Base-by-base conservation (phyloP, 371 early-diverging fungal genomes). In the Lichtheimia hyalospora region DNA sequence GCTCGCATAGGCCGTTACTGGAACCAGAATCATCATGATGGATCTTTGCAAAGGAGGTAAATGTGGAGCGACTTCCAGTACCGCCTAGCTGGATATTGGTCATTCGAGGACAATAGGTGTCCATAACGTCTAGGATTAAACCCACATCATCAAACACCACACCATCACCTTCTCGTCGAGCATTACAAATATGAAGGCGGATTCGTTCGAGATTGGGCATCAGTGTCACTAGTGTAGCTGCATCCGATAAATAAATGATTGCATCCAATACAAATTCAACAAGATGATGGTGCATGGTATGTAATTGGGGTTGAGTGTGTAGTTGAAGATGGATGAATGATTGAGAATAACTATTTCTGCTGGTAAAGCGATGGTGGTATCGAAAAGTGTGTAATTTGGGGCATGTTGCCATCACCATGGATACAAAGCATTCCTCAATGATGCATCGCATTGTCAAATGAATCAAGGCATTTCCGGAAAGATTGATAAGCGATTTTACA, bases 241-340 rank as follows among this genome's bases (percentile, higher is more conserved):
- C 25, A 15, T 23, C 41, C 6, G 21, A 24, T 27, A 40, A 15
- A 23, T 27, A 25, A 1, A 55, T 5, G n/a, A 46, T 41, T 7
- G 41, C 42, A 55, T 55, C 56, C 44, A 55, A 44, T 15, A 55
- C 44, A 5, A 55, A 25, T 20, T 40, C 16, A 34, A 10, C 34
- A 34, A 34, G 34, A 34, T 34, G 34, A 34, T 34, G 34, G 10
- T 34, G 34, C 34, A 34, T 34, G 34, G 10, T 34, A 16, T n/a
- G 34, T 40, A 53, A 53, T 39, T 53, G 6, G 4, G 39, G 25
- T 15, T 40, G 53, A 2, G 15, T 34, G 8, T 16, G n/a, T 14
- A 16, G 16, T 28, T 24, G 18, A 39, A 21, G 15, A 39, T 39
- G 3, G 23, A 39, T 16, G 20, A n/a, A 41, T 6, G 18, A 21